Base-by-base conservation (phyloP, 495 filamentous ascomycete species). In the Thermothielavioides terrestris region DNA sequence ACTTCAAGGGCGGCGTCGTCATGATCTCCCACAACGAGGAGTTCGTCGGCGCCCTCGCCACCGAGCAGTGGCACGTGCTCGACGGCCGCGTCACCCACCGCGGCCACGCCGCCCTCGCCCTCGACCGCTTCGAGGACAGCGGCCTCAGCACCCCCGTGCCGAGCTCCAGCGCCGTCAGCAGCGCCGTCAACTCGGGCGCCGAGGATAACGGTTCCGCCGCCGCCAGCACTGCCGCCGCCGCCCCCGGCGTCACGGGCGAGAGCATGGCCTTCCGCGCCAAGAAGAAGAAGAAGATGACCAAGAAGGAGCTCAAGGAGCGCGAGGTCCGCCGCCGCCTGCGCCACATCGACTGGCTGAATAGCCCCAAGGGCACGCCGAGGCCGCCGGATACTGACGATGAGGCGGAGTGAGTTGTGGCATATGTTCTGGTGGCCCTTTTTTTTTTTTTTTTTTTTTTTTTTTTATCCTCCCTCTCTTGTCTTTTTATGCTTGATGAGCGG, bases 11-110 rank as follows among this genome's bases (percentile, higher is more conserved):
- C 51, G 92, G 92, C 64, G 94, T 97, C 2, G 87, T 97, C 53
- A 94, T 98, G 85, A 98, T 98, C 63, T 96, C 90, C 57, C 92
- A 98, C 74, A 96, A 97, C 80, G 86, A 95, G 60, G 94, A 98
- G 66, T 98, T 98, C 61, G 90, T 97, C 38, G 88, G 89, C 52
- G 90, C 91, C 3, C 82, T 98, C 10, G 89, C 91, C 63, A 83
- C 84, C 18, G 92, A 98, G 71, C 89, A 95, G 67, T 91, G 92
- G 83, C 85, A 95, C 70, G 84, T 98, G 49, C 83, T 80, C 54
- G 87, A 89, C 56, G 92, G 92, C 3, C 82, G 84, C 15, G 80
- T 98, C 46, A 84, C 85, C 12, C 79, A 89, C 71, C 89, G 89
- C 60, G 89, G 86, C 56, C 79, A 82, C 61, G 67, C 78, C 18